Conservation (phyloP, 306 rosid genomes). For the Elaeagnus macrophylla region DNA sequence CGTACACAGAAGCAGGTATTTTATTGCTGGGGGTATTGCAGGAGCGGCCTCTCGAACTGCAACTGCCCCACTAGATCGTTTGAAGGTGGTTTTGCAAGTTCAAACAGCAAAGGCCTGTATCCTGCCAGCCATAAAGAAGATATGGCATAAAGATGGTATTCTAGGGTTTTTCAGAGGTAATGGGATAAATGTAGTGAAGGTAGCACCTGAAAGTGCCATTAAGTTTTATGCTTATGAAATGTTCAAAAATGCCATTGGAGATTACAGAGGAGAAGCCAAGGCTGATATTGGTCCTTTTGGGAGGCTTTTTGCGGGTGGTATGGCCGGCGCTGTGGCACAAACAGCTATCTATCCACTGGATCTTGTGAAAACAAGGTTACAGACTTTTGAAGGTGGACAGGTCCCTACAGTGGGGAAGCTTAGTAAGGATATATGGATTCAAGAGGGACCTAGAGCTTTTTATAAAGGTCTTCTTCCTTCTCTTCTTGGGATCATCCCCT, state of each 20-base stretch:
- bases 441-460: conserved; percentile 88
- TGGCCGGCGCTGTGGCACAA: conserved; percentile 91
- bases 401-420: conserved; percentile 55
- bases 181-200: conserved; percentile 86
- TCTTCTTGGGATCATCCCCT: conserved; percentile 84
- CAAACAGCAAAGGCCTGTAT: conserved; percentile 52
- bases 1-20: conserved; percentile 69
- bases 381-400: conserved; percentile 59
- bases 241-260: conserved; percentile 49
- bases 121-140: conserved; percentile 59
- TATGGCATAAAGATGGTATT: conserved; percentile 66
- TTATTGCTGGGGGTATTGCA: conserved; percentile 92
- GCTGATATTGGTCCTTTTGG: conserved; percentile 58
- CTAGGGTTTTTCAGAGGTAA: conserved; percentile 89
- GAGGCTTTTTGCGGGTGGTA: conserved; percentile 74
- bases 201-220: conserved; percentile 95
- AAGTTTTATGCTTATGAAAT: conserved; percentile 73
- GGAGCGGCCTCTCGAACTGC: conserved; percentile 93
- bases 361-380: conserved; percentile 85
- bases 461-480: conserved; percentile 86
- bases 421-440: conserved; percentile 70
- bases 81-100: conserved; percentile 83
- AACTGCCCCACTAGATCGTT: conserved; percentile 91
- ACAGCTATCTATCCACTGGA: conserved; percentile 85
- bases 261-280: conserved; percentile 41